These are phyloP conservation scores for Arachnopeziza araneosa DNA, from an alignment of 2,329 filamentous ascomycete species.

Conservation along the genomic window DNA sequence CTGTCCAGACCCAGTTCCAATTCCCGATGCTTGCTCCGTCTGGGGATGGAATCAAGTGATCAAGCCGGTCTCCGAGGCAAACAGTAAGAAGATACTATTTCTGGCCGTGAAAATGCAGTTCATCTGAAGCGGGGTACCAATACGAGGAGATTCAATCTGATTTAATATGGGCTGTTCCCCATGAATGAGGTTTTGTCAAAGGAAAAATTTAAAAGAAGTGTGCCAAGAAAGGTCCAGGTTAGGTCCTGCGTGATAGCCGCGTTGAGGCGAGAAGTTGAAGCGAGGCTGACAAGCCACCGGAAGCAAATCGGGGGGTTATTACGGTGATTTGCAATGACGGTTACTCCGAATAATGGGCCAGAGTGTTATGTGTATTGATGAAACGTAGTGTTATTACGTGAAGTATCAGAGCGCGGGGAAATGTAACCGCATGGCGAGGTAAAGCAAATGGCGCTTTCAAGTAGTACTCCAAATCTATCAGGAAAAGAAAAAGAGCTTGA, in stretches of 20 bases:
- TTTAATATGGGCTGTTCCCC: slow-evolving; percentile 8
- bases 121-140: slow-evolving; percentile 5
- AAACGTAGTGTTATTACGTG: neutral
- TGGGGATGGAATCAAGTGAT: neutral
- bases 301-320: neutral
- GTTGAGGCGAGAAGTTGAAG: neutral
- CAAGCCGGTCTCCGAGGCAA: neutral
- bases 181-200: neutral
- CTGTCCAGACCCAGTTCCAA: neutral
- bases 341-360: neutral
- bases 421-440: neutral
- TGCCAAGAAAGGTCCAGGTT: neutral
- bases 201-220: neutral
- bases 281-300: neutral
- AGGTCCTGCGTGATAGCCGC: neutral
- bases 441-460: neutral
- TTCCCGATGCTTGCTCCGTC: neutral
- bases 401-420: neutral
- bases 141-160: slow-evolving; percentile 4
- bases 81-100: neutral
- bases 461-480: neutral
- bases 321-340: neutral
- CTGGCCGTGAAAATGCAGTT: slow-evolving; percentile 1
- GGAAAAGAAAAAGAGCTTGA: neutral
- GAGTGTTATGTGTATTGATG: neutral